phyloP scores from a whole-genome alignment of 805 yeast species.

The Ogataea nonfermentans region DNA sequence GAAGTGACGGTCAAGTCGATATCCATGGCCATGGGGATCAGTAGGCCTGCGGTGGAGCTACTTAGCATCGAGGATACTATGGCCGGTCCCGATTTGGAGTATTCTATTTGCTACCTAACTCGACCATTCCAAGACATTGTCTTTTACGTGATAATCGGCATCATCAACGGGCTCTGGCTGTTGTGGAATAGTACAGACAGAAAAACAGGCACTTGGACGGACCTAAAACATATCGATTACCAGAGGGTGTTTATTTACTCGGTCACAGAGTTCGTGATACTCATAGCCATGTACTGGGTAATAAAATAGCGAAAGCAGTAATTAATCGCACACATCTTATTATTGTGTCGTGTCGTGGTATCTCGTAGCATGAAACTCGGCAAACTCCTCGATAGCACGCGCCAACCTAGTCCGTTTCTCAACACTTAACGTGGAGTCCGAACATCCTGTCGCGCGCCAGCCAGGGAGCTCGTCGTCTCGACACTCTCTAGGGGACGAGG shows the following conservation, averaged over 20 bases:
- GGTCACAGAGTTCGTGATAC: constrained; percentile 1
- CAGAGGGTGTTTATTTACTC: background rate
- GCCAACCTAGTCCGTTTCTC: constrained; percentile 14
- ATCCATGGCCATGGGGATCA: constrained; percentile 91
- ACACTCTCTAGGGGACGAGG: constrained; percentile 11
- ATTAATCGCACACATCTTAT: constrained; percentile 1
- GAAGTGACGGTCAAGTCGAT: constrained; percentile 88
- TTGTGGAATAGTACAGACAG: constrained; percentile 9
- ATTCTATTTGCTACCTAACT: constrained; percentile 45
- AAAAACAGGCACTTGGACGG: background rate
- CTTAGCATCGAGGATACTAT: constrained; percentile 48
- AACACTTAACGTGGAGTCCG: constrained; percentile 14
- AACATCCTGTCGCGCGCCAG: constrained; percentile 6
- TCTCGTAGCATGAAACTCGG: constrained; percentile 19
- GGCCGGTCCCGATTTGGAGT: constrained; percentile 34
- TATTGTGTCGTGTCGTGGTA: background rate
- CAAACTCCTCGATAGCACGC: constrained; percentile 5
- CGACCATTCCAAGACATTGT: constrained; percentile 43
- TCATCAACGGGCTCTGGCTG: constrained; percentile 20
- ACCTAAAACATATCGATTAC: background rate
- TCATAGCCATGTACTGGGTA: constrained; percentile 12
- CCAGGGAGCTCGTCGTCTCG: constrained; percentile 7
- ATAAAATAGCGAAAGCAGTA: constrained; percentile 1
- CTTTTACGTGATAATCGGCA: constrained; percentile 39
- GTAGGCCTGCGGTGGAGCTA: constrained; percentile 82